These are phyloP conservation scores for Aureobasidium zeae DNA, from an alignment of 2,329 filamentous ascomycete genomes.

Conservation along the genomic window DNA sequence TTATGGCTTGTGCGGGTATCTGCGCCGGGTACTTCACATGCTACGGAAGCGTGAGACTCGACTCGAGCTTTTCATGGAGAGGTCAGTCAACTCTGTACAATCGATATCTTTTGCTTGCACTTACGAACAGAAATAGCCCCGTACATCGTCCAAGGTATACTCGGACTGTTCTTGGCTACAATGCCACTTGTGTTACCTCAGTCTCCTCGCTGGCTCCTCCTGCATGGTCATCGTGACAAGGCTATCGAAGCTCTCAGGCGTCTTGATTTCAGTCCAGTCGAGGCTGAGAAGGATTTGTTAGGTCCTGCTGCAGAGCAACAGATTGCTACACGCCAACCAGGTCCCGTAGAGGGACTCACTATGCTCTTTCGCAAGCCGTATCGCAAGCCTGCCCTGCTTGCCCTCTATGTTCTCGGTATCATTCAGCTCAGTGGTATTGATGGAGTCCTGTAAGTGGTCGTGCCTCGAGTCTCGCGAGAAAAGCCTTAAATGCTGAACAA, in stretches of 20 bases:
- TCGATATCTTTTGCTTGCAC: slow-evolving; percentile 47
- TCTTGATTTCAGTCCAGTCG: slow-evolving; percentile 32
- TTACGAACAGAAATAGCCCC: slow-evolving; percentile 30
- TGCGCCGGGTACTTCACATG: slow-evolving; percentile 51
- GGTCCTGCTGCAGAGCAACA: slow-evolving; percentile 20
- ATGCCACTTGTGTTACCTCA: slow-evolving; percentile 41
- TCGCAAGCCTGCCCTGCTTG: slow-evolving; percentile 42
- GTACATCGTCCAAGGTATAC: slow-evolving; percentile 40
- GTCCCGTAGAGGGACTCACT: slow-evolving; percentile 19
- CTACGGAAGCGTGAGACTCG: slow-evolving; percentile 41
- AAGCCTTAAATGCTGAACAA: not conserved
- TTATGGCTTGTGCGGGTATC: slow-evolving; percentile 37
- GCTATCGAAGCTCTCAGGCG: slow-evolving; percentile 36
- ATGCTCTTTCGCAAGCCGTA: slow-evolving; percentile 22
- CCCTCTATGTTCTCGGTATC: slow-evolving; percentile 50
- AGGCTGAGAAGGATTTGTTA: slow-evolving; percentile 42
- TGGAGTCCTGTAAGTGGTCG: slow-evolving; percentile 49
- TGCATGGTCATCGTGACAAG: slow-evolving; percentile 39
- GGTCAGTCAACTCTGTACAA: slow-evolving; percentile 19
- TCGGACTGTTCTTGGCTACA: slow-evolving; percentile 34
- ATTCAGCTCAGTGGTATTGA: slow-evolving; percentile 55
- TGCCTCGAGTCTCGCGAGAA: not conserved
- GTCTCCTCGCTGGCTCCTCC: slow-evolving; percentile 50
- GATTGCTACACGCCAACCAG: slow-evolving; percentile 11
- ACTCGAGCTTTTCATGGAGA: slow-evolving; percentile 7